A percentile compares a stretch with the other conserved stretches of the same genome.
Evolutionary conservation across 345 rosid species (phyloP).

Genomic region (Salix koriyanagi): DNA sequence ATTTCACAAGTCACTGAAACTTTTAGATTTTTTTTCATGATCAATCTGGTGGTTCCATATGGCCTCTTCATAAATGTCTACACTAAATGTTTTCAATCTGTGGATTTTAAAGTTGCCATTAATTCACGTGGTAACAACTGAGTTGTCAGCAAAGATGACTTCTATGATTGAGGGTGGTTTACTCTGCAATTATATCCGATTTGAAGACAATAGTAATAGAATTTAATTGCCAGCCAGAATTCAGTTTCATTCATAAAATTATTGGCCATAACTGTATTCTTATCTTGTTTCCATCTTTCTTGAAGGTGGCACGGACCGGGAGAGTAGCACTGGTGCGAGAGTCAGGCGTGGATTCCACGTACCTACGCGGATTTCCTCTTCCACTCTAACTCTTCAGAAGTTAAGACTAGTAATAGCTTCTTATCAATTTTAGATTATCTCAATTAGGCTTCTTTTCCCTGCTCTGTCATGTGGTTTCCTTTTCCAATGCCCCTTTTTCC

Average conservation of each 20-base stretch:
- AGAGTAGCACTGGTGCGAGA: constrained; percentile 69
- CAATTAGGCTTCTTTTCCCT: not conserved
- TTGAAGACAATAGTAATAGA: not conserved
- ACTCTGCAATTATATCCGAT: not conserved
- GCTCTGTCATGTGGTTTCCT: not conserved
- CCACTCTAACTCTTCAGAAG: constrained; percentile 34
- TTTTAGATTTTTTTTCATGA: not conserved
- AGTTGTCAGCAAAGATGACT: not conserved
- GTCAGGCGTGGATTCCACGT: constrained; percentile 68
- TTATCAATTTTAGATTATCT: not conserved
- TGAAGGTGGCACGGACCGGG: constrained; percentile 76
- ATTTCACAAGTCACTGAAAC: not conserved
- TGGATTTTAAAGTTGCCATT: not conserved
- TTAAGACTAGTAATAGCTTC: not conserved
- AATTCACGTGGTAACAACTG: not conserved
- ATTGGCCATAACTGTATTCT: too few relatives aligned
- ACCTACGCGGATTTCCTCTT: constrained; percentile 57
- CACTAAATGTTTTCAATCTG: not conserved
- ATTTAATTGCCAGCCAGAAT: not conserved
- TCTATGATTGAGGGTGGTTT: not conserved
- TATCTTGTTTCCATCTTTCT: not conserved
- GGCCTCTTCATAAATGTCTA: not conserved
- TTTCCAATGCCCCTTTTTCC: not conserved
- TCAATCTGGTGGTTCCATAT: not conserved
- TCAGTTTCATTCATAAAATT: not conserved